Evolutionary conservation across 108 stramenopile species (phyloP).

Genomic region (Seminavis robusta): DNA sequence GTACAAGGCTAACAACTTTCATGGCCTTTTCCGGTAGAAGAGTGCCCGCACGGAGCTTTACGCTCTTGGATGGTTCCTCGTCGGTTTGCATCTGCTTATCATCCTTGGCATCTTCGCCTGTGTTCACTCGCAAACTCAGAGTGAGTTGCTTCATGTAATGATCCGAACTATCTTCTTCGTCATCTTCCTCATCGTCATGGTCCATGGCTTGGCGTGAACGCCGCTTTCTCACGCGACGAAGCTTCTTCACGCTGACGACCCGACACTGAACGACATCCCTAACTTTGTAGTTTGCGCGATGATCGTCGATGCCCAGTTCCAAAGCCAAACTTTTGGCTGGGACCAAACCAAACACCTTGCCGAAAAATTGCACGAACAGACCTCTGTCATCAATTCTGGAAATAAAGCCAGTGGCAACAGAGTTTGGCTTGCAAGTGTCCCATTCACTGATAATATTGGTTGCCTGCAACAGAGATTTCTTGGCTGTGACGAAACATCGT

Average conservation of each 20-base stretch:
- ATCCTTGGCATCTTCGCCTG: conserved; percentile 4
- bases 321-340: conserved; percentile 57
- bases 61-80: conserved; percentile 19
- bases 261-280: conserved; percentile 79
- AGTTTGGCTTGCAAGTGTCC: conserved; percentile 30
- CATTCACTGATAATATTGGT: conserved; percentile 50
- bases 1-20: conserved; percentile 70
- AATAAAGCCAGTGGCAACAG: conserved; percentile 63
- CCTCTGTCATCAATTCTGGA: conserved; percentile 70
- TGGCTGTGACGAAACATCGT: conserved; percentile 74
- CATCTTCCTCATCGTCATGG: conserved; percentile 14
- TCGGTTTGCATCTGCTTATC: background rate
- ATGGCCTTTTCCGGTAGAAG: conserved; percentile 63
- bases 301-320: conserved; percentile 82
- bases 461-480: conserved; percentile 62
- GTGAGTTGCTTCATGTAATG: background rate
- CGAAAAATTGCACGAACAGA: conserved; percentile 81
- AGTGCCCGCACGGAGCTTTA: conserved; percentile 48
- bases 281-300: conserved; percentile 52
- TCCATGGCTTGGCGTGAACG: conserved; percentile 2
- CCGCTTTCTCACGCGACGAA: conserved; percentile 2
- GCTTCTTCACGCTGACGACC: conserved; percentile 43
- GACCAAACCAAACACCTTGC: conserved; percentile 71
- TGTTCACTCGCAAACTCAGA: background rate
- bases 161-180: conserved; percentile 20